Percentiles rank a stretch among this genome's conserved stretches.
These are phyloP conservation scores for Mucor saturninus DNA, from an alignment of 371 early-diverging fungal genomes.

Conservation along the genomic window DNA sequence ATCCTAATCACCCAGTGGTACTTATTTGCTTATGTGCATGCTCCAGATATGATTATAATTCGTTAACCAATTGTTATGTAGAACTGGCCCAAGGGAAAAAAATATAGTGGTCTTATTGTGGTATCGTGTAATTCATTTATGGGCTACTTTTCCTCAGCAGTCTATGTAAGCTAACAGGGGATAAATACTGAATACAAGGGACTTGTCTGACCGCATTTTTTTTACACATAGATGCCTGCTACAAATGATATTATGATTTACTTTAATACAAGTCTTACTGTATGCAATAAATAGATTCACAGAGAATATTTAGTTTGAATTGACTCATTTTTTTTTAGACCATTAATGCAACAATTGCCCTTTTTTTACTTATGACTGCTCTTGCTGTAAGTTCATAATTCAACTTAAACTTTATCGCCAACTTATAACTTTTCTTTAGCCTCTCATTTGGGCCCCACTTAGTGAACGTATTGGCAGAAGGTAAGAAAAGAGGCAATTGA, in stretches of 20 bases:
- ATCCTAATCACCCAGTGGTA: conserved; percentile 34
- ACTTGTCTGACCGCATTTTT: neutral
- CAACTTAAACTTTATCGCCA: too few species aligned
- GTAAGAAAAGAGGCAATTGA: conserved; percentile 5
- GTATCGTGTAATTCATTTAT: conserved; percentile 39
- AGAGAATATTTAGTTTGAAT: too few species aligned
- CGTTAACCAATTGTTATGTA: conserved; percentile 1
- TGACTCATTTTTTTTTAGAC: neutral
- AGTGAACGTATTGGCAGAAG: conserved; percentile 46
- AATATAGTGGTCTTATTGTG: conserved; percentile 24
- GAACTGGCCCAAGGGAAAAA: conserved; percentile 40
- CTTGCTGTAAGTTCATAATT: conserved; percentile 21
- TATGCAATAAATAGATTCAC: neutral
- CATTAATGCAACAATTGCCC: conserved; percentile 23
- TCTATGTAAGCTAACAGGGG: conserved; percentile 27
- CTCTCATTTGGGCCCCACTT: conserved; percentile 45
- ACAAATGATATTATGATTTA: conserved; percentile 29
- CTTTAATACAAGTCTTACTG: conserved; percentile 26
- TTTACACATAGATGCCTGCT: conserved; percentile 40
- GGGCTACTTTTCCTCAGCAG: conserved; percentile 40
- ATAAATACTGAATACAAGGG: too few species aligned
- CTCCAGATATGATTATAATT: neutral
- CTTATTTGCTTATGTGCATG: too few species aligned
- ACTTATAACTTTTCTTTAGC: conserved; percentile 15
- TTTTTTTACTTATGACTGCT: conserved; percentile 26